Conservation (phyloP, 2,329 filamentous ascomycete genomes). For the Karstenula rhodostoma region DNA sequence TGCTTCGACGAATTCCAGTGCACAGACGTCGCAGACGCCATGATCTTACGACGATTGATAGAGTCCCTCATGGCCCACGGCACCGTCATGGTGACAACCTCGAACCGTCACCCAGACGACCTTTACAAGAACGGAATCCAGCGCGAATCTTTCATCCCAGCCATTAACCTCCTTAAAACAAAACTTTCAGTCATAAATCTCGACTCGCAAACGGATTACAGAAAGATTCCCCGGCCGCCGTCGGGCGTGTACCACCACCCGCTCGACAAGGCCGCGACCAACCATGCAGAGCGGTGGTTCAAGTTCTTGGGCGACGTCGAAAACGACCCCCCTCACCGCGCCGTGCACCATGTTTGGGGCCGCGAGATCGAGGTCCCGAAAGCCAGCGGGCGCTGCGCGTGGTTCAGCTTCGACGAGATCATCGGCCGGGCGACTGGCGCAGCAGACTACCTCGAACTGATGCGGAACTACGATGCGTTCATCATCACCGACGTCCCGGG, state of each 20-base stretch:
- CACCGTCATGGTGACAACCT: slow-evolving; percentile 95
- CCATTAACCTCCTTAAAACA: slow-evolving; percentile 88
- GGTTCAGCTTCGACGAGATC: slow-evolving; percentile 92
- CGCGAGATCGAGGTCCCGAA: slow-evolving; percentile 86
- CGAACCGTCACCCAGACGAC: slow-evolving; percentile 94
- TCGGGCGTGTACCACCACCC: slow-evolving; percentile 94
- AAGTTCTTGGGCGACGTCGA: slow-evolving; percentile 87
- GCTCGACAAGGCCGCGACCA: slow-evolving; percentile 76
- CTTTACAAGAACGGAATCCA: slow-evolving; percentile 99
- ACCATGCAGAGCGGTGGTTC: slow-evolving; percentile 95
- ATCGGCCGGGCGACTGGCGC: slow-evolving; percentile 89
- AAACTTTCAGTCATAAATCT: slow-evolving; percentile 90
- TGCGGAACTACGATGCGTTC: slow-evolving; percentile 89
- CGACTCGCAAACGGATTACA: slow-evolving; percentile 94
- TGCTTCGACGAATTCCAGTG: slow-evolving; percentile 99
- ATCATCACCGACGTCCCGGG: slow-evolving; percentile 89
- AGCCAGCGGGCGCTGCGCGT: slow-evolving; percentile 86
- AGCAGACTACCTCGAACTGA: slow-evolving; percentile 93
- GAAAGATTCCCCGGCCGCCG: slow-evolving; percentile 91
- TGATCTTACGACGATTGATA: slow-evolving; percentile 90
- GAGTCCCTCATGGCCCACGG: slow-evolving; percentile 94
- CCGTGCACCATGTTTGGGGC: slow-evolving; percentile 89
- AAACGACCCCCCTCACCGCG: slow-evolving; percentile 75
- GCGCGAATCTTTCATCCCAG: slow-evolving; percentile 91
- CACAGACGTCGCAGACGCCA: slow-evolving; percentile 97